Base-by-base conservation (phyloP, 352 stramenopile species). In the Albugo laibachii region DNA sequence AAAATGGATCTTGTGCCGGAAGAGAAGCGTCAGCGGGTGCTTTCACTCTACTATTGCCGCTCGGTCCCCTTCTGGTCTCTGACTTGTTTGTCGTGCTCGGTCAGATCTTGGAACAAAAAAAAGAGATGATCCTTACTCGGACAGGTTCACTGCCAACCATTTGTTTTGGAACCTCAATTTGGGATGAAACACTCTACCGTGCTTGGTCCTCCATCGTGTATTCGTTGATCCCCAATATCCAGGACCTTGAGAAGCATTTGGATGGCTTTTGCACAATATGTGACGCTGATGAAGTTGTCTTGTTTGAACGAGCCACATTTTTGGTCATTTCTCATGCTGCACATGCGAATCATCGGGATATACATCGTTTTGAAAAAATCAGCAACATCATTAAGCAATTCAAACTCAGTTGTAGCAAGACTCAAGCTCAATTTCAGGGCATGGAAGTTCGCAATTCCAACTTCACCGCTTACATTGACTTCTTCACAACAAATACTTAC, bases 331-430 rank as follows among this genome's bases (percentile, higher is more conserved):
- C 84, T 27, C 92, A 98, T 59, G 88, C 92, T 5, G 93, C 80
- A 18, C 73, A 88, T 48, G 75, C 74, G 19, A 79, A 69, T 20
- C 87, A 97, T 55, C 89, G 93, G 58, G 93, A 98, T 60, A 93
- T 94, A 37, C 92, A 98, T 62, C 89, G 95, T 15, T 99, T 98
- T 62, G 95, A 99, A 73, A 99, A 99, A 59, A 99, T 99, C 57
- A 97, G 82, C 58, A 99, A 99, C 62, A 99, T 99, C 67, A 97
- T 99, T 65, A 99, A 99, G 70, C 95, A 99, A 66, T 99, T 99
- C 70, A 99, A 99, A 69, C 77, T 99, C 15, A 95, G 75, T 62
- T 98, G 95, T 66, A 95, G 82, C 58, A 98, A 99, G 70, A 95
- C 92, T 1, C 88, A 97, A 63, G 92, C 91, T 20, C 83, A 98